These are phyloP conservation scores for Neltuma alba DNA, from an alignment of 306 rosid genomes.

Conservation along the genomic window DNA sequence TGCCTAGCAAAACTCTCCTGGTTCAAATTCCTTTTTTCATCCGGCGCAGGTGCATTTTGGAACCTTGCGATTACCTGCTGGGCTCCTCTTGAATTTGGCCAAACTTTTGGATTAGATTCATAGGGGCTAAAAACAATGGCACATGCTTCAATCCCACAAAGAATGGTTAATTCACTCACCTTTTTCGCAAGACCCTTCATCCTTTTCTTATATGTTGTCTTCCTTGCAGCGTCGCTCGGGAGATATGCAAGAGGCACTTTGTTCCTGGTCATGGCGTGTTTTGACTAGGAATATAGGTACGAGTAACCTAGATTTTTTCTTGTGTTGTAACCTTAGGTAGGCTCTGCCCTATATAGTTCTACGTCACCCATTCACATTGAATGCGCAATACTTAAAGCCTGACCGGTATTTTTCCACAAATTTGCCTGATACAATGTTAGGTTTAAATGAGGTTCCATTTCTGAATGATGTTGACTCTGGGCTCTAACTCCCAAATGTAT, in stretches of 20 bases:
- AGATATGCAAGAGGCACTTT: slow-evolving; percentile 58
- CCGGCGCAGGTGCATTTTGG: neutral
- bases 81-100: slow-evolving; percentile 47
- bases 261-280: slow-evolving; percentile 52
- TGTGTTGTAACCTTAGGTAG: neutral
- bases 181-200: slow-evolving; percentile 67
- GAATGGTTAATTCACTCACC: slow-evolving; percentile 55
- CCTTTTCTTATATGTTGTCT: slow-evolving; percentile 63
- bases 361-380: neutral
- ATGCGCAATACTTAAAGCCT: neutral
- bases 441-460: slow-evolving; percentile 12
- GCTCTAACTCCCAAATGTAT: neutral
- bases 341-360: slow-evolving; percentile 12
- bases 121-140: slow-evolving; percentile 56
- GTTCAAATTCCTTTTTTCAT: slow-evolving; percentile 38
- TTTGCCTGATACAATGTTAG: neutral
- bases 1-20: slow-evolving; percentile 37
- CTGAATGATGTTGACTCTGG: neutral
- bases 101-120: slow-evolving; percentile 47
- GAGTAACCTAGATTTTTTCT: neutral
- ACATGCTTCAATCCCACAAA: slow-evolving; percentile 62
- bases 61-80: slow-evolving; percentile 19
- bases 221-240: slow-evolving; percentile 47
- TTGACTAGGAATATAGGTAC: neutral
- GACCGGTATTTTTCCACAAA: neutral